phyloP scores from a whole-genome alignment of 1,284 basidiomycete species.

The Cutaneotrichosporon mucoides region DNA sequence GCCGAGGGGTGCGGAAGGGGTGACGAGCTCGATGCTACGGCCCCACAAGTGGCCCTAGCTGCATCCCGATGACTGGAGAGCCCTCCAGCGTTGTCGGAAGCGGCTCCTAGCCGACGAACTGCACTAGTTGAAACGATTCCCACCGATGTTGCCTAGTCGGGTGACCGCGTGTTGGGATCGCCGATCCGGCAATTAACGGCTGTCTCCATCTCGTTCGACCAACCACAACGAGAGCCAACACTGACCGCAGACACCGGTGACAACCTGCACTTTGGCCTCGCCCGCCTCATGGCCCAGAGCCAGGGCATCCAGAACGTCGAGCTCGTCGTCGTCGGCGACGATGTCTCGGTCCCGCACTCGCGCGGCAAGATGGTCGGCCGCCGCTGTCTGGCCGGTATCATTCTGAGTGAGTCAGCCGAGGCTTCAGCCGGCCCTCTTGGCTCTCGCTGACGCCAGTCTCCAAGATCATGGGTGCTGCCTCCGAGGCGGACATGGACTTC shows the following conservation, averaged over 20 bases:
- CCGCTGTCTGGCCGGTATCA: slow-evolving; percentile 51
- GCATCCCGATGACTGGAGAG: too few relatives aligned
- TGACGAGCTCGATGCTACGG: too few relatives aligned
- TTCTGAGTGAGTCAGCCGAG: slow-evolving; percentile 38
- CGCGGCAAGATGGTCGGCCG: slow-evolving; percentile 52
- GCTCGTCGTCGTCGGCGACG: slow-evolving; percentile 52
- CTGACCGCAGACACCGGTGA: slow-evolving; percentile 46
- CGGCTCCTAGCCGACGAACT: too few relatives aligned
- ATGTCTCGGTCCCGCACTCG: slow-evolving; percentile 51
- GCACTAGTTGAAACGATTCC: too few relatives aligned
- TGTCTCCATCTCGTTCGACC: not conserved
- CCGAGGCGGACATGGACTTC: slow-evolving; percentile 36
- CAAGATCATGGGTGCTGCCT: slow-evolving; percentile 45
- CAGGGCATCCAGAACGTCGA: slow-evolving; percentile 49
- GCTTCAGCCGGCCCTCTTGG: not conserved
- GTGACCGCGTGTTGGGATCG: too few relatives aligned
- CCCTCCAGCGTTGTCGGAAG: too few relatives aligned
- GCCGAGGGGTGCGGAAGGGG: too few relatives aligned
- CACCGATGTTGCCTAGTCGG: too few relatives aligned
- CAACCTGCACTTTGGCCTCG: slow-evolving; percentile 53
- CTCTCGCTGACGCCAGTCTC: slow-evolving; percentile 27
- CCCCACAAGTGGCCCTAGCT: too few relatives aligned
- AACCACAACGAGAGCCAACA: too few relatives aligned
- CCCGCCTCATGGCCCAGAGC: slow-evolving; percentile 25
- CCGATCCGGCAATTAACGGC: not conserved